Percentiles rank a stretch among this genome's conserved stretches.
Evolutionary conservation across 192 early-diverging fungal genomes (phyloP).

Genomic region (Backusella psychrophila): DNA sequence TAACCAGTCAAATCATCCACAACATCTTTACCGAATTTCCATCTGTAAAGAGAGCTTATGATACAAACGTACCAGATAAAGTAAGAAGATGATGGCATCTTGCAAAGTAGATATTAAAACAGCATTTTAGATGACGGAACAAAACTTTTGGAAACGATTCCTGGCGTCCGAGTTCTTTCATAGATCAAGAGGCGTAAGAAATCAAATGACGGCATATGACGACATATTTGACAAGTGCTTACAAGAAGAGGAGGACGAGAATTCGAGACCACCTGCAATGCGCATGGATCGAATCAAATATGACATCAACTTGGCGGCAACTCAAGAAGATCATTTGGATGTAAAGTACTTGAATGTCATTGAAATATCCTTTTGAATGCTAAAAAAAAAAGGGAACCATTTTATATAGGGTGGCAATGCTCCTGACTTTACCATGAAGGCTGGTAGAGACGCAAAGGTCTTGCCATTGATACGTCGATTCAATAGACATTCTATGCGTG

Average conservation of each 20-base stretch:
- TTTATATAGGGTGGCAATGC: constrained; percentile 58
- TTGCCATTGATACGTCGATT: constrained; percentile 82
- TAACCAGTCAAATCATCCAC: constrained; percentile 88
- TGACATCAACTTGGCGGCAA: constrained; percentile 79
- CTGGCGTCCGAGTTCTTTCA: constrained; percentile 85
- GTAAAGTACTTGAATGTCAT: constrained; percentile 15
- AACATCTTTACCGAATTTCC: constrained; percentile 91
- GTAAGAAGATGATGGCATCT: background rate
- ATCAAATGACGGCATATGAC: constrained; percentile 51
- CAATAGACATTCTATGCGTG: constrained; percentile 85
- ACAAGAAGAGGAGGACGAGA: constrained; percentile 70
- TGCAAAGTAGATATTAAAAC: background rate
- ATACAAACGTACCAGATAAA: constrained; percentile 74
- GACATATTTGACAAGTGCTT: constrained; percentile 80
- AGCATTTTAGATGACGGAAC: constrained; percentile 50
- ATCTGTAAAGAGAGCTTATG: constrained; percentile 78
- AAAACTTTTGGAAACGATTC: constrained; percentile 88
- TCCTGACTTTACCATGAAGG: constrained; percentile 81
- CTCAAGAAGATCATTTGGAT: constrained; percentile 78
- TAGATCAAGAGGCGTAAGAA: constrained; percentile 55
- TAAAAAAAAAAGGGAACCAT: too few species aligned
- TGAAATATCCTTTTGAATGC: too few species aligned
- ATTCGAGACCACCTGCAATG: constrained; percentile 32
- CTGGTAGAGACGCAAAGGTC: constrained; percentile 56
- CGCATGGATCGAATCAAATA: constrained; percentile 58